phyloP scores from a whole-genome alignment of 108 stramenopile genomes.

The Nitzschia sp. region DNA sequence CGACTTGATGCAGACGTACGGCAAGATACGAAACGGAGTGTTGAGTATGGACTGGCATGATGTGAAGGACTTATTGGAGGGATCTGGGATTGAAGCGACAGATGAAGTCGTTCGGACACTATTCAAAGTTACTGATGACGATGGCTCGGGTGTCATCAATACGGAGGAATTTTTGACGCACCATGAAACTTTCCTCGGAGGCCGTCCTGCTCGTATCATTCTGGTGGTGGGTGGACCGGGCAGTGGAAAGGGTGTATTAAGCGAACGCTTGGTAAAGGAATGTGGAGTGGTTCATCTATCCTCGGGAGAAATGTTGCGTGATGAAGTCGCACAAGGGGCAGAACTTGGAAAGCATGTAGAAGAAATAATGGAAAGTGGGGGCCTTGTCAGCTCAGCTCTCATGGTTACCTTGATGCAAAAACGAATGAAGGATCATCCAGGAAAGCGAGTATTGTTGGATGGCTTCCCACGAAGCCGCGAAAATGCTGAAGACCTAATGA shows the following conservation, averaged over 20 bases:
- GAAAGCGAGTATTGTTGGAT: constrained; percentile 76
- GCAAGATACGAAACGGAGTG: constrained; percentile 37
- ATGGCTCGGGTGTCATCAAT: constrained; percentile 44
- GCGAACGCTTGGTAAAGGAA: constrained; percentile 59
- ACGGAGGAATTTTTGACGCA: constrained; percentile 24
- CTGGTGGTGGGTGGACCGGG: constrained; percentile 94
- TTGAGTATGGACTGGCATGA: constrained; percentile 57
- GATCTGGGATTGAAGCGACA: constrained; percentile 57
- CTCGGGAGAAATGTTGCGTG: constrained; percentile 88
- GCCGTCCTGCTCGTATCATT: constrained; percentile 71
- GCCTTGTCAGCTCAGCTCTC: constrained; percentile 69
- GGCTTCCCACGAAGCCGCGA: constrained; percentile 81
- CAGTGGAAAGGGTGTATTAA: constrained; percentile 86
- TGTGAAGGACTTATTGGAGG: constrained; percentile 48
- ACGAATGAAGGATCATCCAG: constrained; percentile 72
- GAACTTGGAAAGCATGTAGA: constrained; percentile 77
- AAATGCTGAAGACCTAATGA: constrained; percentile 62
- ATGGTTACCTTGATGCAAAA: constrained; percentile 76
- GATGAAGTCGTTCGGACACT: constrained; percentile 50
- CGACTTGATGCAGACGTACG: constrained; percentile 60
- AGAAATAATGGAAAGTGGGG: constrained; percentile 81
- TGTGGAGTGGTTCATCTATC: constrained; percentile 88
- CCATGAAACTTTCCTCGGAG: constrained; percentile 41
- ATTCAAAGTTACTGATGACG: constrained; percentile 49
- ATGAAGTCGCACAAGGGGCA: constrained; percentile 78